Base-by-base conservation (phyloP, 106 monocot species). In the Alisma plantagoaquatica region DNA sequence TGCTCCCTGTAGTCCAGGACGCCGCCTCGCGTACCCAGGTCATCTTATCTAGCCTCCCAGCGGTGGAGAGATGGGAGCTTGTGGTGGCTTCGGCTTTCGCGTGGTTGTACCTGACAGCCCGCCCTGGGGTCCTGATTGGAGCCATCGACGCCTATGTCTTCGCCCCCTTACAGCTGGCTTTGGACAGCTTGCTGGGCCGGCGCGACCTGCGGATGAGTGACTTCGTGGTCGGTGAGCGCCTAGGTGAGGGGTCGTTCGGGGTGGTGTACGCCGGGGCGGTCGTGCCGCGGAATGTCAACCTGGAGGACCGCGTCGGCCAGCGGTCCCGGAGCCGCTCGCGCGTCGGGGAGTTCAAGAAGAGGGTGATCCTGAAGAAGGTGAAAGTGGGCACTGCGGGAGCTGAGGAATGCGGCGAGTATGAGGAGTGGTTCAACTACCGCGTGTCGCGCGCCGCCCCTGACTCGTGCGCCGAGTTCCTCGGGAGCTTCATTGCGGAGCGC, bases 391-490 rank as follows among this genome's bases (percentile, higher is more conserved):
- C 67, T 16, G 10, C 11, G 31, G 93, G 83, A 48, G 93, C 93
- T 2, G 69, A 87, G 50, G 87, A 93, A 67, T 93, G 75, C 48
- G 93, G 87, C 12, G 83, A 93, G 10, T 93, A 62, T 41, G 93
- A 93, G 75, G 93, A 93, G 50, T 93, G 93, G 93, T 93, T 93
- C 46, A 93, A 93, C 43, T 93, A 93, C 27, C 79, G 93, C 16
- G 80, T 93, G 24, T 79, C 83, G 16, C 70, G 93, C 73, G 83
- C 93, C 17, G 83, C 87, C 38, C 93, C 87, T 12, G 83, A 87
- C 51, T 68, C 93, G 47, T 79, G 80, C 41, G 93, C 93, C 4
- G 80, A 93, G 64, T 93, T 93, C 46, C 79, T 93, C 11, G 93
- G 93, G 17, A 83, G 77, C 41, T 93, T 93, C 43, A 46, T 83